phyloP scores from a whole-genome alignment of 345 rosid species.

The Rhizophora apiculata region DNA sequence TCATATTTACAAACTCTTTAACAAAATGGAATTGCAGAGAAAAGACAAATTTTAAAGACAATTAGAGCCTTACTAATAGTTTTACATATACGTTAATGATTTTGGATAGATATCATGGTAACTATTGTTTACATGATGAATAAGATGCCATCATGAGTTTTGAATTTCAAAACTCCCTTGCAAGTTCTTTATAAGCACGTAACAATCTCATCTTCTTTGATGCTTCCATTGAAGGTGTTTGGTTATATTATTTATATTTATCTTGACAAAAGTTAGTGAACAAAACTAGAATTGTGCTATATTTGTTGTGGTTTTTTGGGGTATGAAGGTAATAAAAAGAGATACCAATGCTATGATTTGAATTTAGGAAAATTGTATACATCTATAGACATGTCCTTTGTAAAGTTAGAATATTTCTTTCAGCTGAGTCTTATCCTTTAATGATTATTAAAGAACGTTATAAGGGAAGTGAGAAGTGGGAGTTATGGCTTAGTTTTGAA shows the following conservation, averaged over 20 bases:
- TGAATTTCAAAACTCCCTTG: background rate
- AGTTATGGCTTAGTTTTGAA: no score
- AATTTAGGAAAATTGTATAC: no score
- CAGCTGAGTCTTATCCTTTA: no score
- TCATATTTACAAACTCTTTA: background rate
- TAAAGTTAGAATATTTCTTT: no score
- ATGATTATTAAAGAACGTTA: no score
- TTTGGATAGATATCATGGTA: background rate
- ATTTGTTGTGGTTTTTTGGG: no score
- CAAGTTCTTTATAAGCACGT: background rate
- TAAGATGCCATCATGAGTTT: background rate
- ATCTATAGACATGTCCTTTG: no score
- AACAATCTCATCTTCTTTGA: background rate
- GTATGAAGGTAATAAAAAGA: no score
- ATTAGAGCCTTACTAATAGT: background rate
- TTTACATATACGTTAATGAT: background rate
- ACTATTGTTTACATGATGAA: background rate
- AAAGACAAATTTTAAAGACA: background rate
- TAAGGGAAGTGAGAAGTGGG: no score
- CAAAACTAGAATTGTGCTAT: no score
- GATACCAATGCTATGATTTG: no score
- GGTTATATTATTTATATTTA: no score
- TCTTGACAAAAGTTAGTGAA: rapidly evolving
- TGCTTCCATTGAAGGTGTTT: background rate
- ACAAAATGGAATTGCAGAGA: background rate